Evolutionary conservation across 2,329 filamentous ascomycete species (phyloP), one percentile per base, ranked within the genome.

Genomic region (Zymoseptoria tritici): DNA sequence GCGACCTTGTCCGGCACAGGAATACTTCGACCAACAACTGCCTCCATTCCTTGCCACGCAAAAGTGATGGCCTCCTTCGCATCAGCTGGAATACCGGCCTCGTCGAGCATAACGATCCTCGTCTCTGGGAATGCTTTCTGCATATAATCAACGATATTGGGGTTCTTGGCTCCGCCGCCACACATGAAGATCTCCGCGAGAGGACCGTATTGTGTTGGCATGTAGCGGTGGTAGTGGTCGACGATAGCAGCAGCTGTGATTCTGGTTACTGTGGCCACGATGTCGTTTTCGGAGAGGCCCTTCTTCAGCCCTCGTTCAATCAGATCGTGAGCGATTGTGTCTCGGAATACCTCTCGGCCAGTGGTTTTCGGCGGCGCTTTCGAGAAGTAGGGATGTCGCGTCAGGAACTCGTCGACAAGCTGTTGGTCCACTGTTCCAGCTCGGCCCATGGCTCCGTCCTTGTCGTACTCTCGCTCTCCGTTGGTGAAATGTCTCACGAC

Each of bases 1-100:
- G 84, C 81, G 2, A 83, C 81, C 7, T 78, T 72, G n/a, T 72
- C 73, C 1, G 82, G 82, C 8, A 85, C 80, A 0, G 79, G 80
- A 53, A 84, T 81, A 26, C 76, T 78, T 16, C 83, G 75, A 7
- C 81, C 82, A 0, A 83, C 77, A 16, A 85, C 68, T 1, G 82
- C 80, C 67, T 85, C 82, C 78, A 86, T 81, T 2, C 79, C 83
- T 70, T 84, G 81, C 78, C 81, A 83, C 3, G 84, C 83, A 67
- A 85, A 85, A 0, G 79, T 82, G 56, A 83, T 76, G 4, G 82
- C 81, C 68, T 86, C 83, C 69, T 85, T 85, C 2, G 83, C 83
- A 36, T 78, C 80, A 1, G 73, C 80, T 0, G 81, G 80, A 54
- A 86, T 78, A 4, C 83, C 83, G 2, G 81, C 81, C 54, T 81